phyloP scores from a whole-genome alignment of 1,139 yeast genomes.

The Yamadazyma taylorii region DNA sequence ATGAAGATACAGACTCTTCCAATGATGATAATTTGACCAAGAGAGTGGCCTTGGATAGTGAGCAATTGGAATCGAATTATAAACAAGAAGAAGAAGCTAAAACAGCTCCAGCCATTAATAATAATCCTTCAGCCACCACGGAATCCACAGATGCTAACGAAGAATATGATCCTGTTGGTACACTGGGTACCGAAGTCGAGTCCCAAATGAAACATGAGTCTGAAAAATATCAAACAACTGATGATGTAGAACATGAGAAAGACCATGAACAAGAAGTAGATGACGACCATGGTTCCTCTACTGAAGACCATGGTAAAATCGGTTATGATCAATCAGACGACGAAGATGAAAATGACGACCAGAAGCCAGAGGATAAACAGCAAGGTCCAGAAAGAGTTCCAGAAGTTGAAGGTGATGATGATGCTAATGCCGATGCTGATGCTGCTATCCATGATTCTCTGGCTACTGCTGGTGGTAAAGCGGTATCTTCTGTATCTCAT shows the following conservation, averaged over 20 bases:
- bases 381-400: slow-evolving; percentile 5
- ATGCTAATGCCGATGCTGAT: slow-evolving; percentile 6
- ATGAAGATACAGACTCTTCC: slow-evolving; percentile 51
- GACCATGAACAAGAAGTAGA: background rate
- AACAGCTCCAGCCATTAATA: slow-evolving; percentile 39
- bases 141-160: slow-evolving; percentile 9
- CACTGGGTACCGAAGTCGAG: slow-evolving; percentile 13
- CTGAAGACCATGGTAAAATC: slow-evolving; percentile 6
- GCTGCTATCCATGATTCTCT: slow-evolving; percentile 3
- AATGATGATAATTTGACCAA: slow-evolving; percentile 45
- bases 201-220: slow-evolving; percentile 5
- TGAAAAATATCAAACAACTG: too few species aligned
- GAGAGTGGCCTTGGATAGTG: slow-evolving; percentile 71
- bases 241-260: slow-evolving; percentile 2
- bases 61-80: slow-evolving; percentile 33
- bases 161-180: slow-evolving; percentile 16
- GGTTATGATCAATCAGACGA: slow-evolving; percentile 5
- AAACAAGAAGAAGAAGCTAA: slow-evolving; percentile 41
- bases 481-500: slow-evolving; percentile 22
- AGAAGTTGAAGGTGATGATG: slow-evolving; percentile 3
- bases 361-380: slow-evolving; percentile 7
- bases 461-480: slow-evolving; percentile 5
- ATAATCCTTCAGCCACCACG: slow-evolving; percentile 4
- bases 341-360: slow-evolving; percentile 4
- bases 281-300: too few species aligned